Conservation (phyloP, 1,139 yeast genomes). For the Hansenula anomala region DNA sequence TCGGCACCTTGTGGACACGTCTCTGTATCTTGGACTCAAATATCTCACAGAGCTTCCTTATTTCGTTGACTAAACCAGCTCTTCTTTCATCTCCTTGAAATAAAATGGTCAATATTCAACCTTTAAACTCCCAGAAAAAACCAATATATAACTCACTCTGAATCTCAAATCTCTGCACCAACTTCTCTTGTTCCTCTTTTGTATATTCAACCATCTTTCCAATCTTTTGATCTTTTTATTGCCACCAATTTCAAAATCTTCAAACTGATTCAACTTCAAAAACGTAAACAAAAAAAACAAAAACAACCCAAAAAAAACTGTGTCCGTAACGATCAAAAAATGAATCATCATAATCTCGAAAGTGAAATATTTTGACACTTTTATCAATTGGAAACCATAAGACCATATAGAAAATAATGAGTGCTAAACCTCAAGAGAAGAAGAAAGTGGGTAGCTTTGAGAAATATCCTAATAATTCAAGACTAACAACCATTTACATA, state of each 20-base stretch:
- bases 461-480: no score
- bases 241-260: neutral
- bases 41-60: slow-evolving; percentile 10
- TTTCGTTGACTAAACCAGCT: slow-evolving; percentile 10
- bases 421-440: neutral
- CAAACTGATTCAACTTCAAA: neutral
- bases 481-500: neutral
- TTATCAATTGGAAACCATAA: neutral
- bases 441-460: neutral
- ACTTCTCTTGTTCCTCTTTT: slow-evolving; percentile 8
- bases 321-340: no score
- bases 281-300: no score
- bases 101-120: no score
- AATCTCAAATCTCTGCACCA: slow-evolving; percentile 16
- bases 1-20: slow-evolving; percentile 17
- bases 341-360: no score
- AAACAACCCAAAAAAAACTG: no score
- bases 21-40: slow-evolving; percentile 18
- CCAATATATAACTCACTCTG: slow-evolving; percentile 16
- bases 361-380: neutral
- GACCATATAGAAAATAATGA: neutral
- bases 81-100: slow-evolving; percentile 15
- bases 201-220: slow-evolving; percentile 11
- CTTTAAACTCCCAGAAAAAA: neutral
- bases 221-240: neutral